A percentile compares a stretch with the other conserved stretches of the same genome.
These are phyloP conservation scores for Fistulifera pelliculosa DNA, from an alignment of 108 stramenopile genomes.

Conservation along the genomic window DNA sequence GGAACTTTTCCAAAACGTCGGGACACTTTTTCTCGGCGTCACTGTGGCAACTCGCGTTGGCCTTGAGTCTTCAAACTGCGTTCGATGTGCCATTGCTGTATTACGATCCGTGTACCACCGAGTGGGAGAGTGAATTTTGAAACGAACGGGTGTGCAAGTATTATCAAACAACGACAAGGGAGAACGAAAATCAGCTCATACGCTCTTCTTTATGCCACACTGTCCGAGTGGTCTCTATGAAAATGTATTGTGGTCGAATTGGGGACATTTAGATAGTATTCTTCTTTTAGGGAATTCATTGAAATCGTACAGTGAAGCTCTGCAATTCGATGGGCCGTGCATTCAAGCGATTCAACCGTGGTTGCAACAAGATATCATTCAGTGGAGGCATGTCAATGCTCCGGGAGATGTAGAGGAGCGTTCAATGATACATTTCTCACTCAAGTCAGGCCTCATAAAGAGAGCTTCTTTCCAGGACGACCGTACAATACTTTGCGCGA, in stretches of 20 bases:
- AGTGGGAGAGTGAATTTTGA: slow-evolving; percentile 13
- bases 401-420: slow-evolving; percentile 27
- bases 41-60: slow-evolving; percentile 33
- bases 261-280: slow-evolving; percentile 12
- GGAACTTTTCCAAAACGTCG: slow-evolving; percentile 25
- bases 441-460: no score
- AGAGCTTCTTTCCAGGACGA: no score
- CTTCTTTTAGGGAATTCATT: slow-evolving; percentile 32
- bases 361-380: slow-evolving; percentile 7
- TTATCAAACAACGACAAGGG: slow-evolving; percentile 30
- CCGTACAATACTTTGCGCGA: no score
- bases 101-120: slow-evolving; percentile 29
- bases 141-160: slow-evolving; percentile 8
- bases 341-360: slow-evolving; percentile 16
- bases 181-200: neutral
- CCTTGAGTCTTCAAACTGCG: slow-evolving; percentile 1
- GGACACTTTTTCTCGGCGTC: slow-evolving; percentile 16
- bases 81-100: slow-evolving; percentile 11
- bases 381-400: slow-evolving; percentile 7
- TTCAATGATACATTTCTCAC: slow-evolving; percentile 33
- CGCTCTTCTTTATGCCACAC: slow-evolving; percentile 49
- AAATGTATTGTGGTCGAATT: slow-evolving; percentile 30
- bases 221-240: slow-evolving; percentile 30
- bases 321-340: slow-evolving; percentile 6
- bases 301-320: slow-evolving; percentile 6